Conservation (phyloP, 805 yeast genomes). For the Hanseniaspora meyeri region DNA sequence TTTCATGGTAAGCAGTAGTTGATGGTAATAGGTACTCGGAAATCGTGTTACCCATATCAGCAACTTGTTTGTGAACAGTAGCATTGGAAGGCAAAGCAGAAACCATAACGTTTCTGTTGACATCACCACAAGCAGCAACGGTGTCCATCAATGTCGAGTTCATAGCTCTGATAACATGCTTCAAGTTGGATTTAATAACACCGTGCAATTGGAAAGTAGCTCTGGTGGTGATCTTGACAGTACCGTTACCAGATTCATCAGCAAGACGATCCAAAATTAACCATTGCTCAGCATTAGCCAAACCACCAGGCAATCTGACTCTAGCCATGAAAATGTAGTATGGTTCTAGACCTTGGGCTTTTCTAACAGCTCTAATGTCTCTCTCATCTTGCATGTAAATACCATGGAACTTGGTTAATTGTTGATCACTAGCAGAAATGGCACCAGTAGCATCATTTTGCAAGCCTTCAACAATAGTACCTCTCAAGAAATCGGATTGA, state of each 20-base stretch:
- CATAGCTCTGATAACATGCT: conserved; percentile 86
- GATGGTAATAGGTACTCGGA: conserved; percentile 77
- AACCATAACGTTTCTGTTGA: conserved; percentile 87
- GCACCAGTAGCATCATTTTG: conserved; percentile 78
- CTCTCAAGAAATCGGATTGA: conserved; percentile 76
- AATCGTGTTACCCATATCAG: conserved; percentile 47
- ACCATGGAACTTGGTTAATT: conserved; percentile 93
- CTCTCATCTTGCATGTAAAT: conserved; percentile 98
- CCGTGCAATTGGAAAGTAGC: conserved; percentile 97
- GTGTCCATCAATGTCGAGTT: conserved; percentile 85
- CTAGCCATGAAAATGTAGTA: conserved; percentile 96
- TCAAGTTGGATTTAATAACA: conserved; percentile 76
- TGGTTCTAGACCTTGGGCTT: conserved; percentile 85
- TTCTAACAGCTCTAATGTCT: conserved; percentile 85
- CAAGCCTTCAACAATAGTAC: conserved; percentile 82
- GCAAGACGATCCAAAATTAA: conserved; percentile 71
- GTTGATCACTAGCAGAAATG: conserved; percentile 80
- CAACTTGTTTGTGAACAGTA: conserved; percentile 65
- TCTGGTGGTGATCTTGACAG: conserved; percentile 87
- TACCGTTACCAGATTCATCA: conserved; percentile 76
- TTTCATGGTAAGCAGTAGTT: conserved; percentile 93
- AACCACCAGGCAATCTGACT: conserved; percentile 89
- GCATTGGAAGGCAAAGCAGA: conserved; percentile 80
- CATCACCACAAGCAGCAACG: conserved; percentile 97
- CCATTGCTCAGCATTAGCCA: conserved; percentile 81